Percentiles rank a stretch among this genome's conserved stretches.
Conservation (phyloP, 768 basidiomycete genomes). For the Dacryopinax primogenitus region DNA sequence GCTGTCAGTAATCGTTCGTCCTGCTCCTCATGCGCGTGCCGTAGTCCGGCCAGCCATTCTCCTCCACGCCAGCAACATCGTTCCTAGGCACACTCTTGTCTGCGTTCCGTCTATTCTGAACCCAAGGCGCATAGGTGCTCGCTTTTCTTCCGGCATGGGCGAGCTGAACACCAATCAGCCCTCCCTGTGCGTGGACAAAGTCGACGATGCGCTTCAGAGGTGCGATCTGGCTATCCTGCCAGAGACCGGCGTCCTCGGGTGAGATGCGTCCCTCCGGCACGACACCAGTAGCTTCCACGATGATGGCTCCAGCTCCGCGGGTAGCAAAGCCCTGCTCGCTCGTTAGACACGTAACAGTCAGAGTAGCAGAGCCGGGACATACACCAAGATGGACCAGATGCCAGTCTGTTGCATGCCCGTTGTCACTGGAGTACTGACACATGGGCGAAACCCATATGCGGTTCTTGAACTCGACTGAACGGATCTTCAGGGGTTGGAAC, state of each 20-base stretch:
- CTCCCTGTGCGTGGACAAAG: background rate
- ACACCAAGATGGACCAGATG: conserved; percentile 37
- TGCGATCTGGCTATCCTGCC: background rate
- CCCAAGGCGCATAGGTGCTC: conserved; percentile 50
- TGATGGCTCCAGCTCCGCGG: conserved; percentile 27
- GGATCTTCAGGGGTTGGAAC: conserved; percentile 45
- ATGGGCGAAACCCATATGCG: conserved; percentile 47
- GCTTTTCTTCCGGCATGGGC: conserved; percentile 17
- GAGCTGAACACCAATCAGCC: background rate
- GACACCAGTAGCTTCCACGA: background rate
- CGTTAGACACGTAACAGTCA: background rate
- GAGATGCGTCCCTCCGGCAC: background rate
- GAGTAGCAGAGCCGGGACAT: background rate
- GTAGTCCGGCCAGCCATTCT: conserved; percentile 55
- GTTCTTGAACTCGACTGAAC: conserved; percentile 42
- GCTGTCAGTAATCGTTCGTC: conserved; percentile 30
- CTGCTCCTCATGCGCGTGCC: too few species aligned
- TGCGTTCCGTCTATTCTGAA: conserved; percentile 21
- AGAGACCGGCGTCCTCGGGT: conserved; percentile 1
- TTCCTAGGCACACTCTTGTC: conserved; percentile 15
- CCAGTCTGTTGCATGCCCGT: conserved; percentile 44
- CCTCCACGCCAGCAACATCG: conserved; percentile 36
- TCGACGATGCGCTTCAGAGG: conserved; percentile 6
- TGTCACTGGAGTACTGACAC: conserved; percentile 46
- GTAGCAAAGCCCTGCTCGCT: conserved; percentile 38